Percentiles rank a stretch among this genome's conserved stretches.
Conservation (phyloP, 768 basidiomycete genomes). For the Dacryopinax spathularia region DNA sequence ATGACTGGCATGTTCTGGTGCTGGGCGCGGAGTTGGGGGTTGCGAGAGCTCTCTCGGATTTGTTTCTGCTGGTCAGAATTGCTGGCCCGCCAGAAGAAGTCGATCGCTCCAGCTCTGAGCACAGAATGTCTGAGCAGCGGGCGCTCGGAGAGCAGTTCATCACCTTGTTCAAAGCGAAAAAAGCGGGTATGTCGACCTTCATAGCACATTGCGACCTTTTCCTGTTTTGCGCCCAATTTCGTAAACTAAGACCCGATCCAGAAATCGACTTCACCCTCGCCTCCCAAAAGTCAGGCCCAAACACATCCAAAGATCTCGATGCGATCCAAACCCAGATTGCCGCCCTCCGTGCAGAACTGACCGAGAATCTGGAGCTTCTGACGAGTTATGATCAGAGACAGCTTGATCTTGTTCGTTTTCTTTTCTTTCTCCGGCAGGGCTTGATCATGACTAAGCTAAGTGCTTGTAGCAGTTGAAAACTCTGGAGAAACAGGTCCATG, state of each 20-base stretch:
- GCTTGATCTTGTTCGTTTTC: neutral
- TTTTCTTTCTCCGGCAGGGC: neutral
- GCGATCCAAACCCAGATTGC: neutral
- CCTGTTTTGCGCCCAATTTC: too few species aligned
- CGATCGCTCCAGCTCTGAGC: neutral
- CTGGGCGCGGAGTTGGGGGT: too few species aligned
- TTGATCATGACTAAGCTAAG: neutral
- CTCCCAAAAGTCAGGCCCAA: too few species aligned
- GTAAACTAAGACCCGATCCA: too few species aligned
- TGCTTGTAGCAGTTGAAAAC: constrained; percentile 46
- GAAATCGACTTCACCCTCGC: neutral
- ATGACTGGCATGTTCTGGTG: neutral
- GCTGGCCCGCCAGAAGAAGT: neutral
- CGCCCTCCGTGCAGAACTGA: neutral
- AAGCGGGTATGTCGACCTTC: neutral
- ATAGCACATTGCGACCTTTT: too few species aligned
- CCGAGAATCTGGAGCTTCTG: neutral
- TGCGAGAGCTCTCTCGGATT: too few species aligned
- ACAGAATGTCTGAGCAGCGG: neutral
- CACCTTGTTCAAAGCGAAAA: neutral
- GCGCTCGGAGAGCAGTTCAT: neutral
- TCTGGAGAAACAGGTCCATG: constrained; percentile 43
- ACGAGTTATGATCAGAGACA: neutral
- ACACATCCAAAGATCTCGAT: neutral
- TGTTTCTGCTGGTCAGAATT: too few species aligned